A percentile compares a stretch with the other conserved stretches of the same genome.
phyloP scores from a whole-genome alignment of 83 land plant species.

The Larix sibirica region DNA sequence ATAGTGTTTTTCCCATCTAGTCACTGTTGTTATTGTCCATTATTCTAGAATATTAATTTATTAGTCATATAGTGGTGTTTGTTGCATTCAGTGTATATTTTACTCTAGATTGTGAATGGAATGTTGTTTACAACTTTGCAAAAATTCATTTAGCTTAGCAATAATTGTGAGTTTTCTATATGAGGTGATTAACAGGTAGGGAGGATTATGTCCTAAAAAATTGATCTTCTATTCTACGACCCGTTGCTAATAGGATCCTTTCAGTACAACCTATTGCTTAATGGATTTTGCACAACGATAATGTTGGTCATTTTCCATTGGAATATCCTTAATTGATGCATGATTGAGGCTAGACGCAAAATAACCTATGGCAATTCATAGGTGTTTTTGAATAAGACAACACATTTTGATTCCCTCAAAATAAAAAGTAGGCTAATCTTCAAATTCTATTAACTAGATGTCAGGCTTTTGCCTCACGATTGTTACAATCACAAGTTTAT shows the following conservation, averaged over 20 bases:
- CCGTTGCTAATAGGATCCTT: neutral
- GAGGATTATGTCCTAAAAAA: neutral
- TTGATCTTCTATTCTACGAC: neutral
- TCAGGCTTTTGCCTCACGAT: neutral
- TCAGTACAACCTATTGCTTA: neutral
- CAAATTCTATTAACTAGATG: neutral
- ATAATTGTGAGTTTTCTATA: neutral
- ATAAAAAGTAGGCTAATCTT: neutral
- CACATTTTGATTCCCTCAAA: neutral
- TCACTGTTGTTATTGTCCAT: neutral
- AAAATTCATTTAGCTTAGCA: neutral
- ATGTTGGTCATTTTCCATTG: neutral
- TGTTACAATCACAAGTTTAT: no score
- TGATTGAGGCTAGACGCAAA: neutral
- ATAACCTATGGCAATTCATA: neutral
- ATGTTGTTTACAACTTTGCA: neutral
- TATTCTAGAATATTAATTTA: neutral
- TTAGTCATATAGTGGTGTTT: neutral
- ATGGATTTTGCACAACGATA: neutral
- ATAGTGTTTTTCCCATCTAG: neutral
- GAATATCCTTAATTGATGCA: neutral
- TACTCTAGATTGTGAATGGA: neutral
- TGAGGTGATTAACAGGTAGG: neutral
- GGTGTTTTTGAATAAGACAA: neutral
- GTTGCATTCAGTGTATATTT: neutral